A percentile compares a stretch with the other conserved stretches of the same genome.
Conservation (phyloP, 495 filamentous ascomycete species). For the Lasiosphaeriaceae sp. region DNA sequence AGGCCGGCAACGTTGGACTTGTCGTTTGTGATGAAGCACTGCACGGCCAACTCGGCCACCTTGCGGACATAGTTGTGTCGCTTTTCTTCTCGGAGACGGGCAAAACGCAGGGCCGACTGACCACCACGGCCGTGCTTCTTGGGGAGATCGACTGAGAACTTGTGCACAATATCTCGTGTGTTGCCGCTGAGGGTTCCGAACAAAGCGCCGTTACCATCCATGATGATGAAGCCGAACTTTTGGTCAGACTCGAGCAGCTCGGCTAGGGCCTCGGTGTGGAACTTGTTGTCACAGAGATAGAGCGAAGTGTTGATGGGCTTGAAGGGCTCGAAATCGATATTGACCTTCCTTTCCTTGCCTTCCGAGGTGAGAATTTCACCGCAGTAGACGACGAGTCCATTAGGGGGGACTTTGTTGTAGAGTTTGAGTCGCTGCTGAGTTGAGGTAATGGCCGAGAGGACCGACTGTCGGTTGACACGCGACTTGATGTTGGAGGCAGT, state of each 20-base stretch:
- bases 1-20: conserved; percentile 95
- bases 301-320: conserved; percentile 99
- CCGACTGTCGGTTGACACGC: conserved; percentile 95
- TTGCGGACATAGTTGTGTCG: conserved; percentile 99
- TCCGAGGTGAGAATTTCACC: conserved; percentile 99
- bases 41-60: conserved; percentile 93
- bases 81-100: conserved; percentile 98
- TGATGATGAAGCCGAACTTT: conserved; percentile 98
- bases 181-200: conserved; percentile 97
- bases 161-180: conserved; percentile 94
- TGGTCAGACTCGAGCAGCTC: conserved; percentile 97
- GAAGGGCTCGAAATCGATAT: conserved; percentile 99
- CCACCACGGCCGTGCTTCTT: conserved; percentile 99
- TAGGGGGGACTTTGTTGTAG: conserved; percentile 96
- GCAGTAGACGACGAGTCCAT: conserved; percentile 97
- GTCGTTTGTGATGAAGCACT: conserved; percentile 97
- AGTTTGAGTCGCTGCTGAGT: conserved; percentile 98
- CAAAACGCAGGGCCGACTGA: conserved; percentile 97
- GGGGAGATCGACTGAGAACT: conserved; percentile 92
- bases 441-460: conserved; percentile 95
- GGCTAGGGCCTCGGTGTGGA: conserved; percentile 94
- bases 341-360: conserved; percentile 98
- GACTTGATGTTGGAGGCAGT: conserved; percentile 99
- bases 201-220: conserved; percentile 97
- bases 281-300: conserved; percentile 99